These are phyloP conservation scores for Bjerkandera adusta DNA, from an alignment of 1,284 basidiomycete species.

Conservation along the genomic window DNA sequence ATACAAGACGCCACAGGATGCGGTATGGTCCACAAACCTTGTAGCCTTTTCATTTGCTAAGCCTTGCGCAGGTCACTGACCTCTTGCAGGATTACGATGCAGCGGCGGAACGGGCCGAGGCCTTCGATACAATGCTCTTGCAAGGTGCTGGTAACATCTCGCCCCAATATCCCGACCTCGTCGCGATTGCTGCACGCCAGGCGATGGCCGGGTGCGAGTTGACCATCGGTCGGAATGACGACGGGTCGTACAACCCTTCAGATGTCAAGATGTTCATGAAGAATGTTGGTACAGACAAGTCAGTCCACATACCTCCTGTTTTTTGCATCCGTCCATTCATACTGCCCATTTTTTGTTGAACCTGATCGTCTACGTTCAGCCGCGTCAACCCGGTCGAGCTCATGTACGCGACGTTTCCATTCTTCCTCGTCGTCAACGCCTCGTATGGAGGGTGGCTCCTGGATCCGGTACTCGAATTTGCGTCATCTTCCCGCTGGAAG, in stretches of 20 bases:
- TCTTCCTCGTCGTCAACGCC: slow-evolving; percentile 45
- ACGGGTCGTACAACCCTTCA: slow-evolving; percentile 31
- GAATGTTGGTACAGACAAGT: slow-evolving; percentile 34
- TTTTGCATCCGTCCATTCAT: too few relatives aligned
- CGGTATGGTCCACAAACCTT: slow-evolving; percentile 16
- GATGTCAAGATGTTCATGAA: slow-evolving; percentile 47
- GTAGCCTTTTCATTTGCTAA: not conserved
- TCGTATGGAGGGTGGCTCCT: slow-evolving; percentile 39
- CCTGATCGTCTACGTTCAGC: too few relatives aligned
- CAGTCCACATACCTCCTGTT: too few relatives aligned
- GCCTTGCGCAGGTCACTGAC: slow-evolving; percentile 18
- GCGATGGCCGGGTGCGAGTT: slow-evolving; percentile 36
- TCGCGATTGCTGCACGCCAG: slow-evolving; percentile 38
- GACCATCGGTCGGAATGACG: slow-evolving; percentile 23
- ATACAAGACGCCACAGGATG: slow-evolving; percentile 13
- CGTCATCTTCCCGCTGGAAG: slow-evolving; percentile 27
- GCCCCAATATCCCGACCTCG: slow-evolving; percentile 35
- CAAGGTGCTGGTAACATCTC: slow-evolving; percentile 22
- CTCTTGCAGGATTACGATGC: slow-evolving; percentile 22
- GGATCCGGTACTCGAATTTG: slow-evolving; percentile 43
- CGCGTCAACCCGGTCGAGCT: slow-evolving; percentile 46
- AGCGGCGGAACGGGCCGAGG: slow-evolving; percentile 19
- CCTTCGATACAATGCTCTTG: slow-evolving; percentile 19
- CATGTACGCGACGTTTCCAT: slow-evolving; percentile 45
- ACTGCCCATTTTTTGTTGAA: not conserved